Base-by-base conservation (phyloP, 345 rosid genomes). In the Murraya paniculata region DNA sequence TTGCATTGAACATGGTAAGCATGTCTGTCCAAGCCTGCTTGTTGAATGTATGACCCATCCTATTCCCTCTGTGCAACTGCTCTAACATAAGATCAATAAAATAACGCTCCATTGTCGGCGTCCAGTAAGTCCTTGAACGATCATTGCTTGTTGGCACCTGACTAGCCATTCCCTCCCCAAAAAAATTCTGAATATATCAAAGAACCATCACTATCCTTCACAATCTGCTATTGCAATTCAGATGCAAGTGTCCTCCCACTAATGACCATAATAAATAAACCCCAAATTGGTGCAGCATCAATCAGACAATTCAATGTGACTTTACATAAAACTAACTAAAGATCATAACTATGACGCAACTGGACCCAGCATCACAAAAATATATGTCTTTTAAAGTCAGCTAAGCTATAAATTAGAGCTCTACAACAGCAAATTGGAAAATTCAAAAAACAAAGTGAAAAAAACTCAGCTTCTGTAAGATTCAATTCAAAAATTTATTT, bases 11-110 rank as follows among this genome's bases (percentile, higher is more conserved):
- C 50, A 85, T 76, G 1, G 64, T 22, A 2, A 90, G 88, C 98
- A 94, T 94, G 69, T 91, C 92, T 25, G 74, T 87, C 98, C 98
- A 94, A 0, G 98, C 98, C 72, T 88, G 94, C 80, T 92, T 94
- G 81, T 74, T 92, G 86, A 91, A 94, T 53, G 97, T 94, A 85
- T 94, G 94, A 8, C 97, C 95, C 24, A 85, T 81, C 84, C 93
- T 84, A 71, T 88, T 91, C 36, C 97, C 98, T 81, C 90, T 90
- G 69, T 90, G 90, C 85, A 90, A 77, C 11, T 94, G 98, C 75
- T 92, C 98, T 70, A 94, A 70, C 95, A 92, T 92, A 57, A 94
- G 97, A 79, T 94, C 94, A 61, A 94, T 85, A 76, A 94, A 94
- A 86, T 87, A 94, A 0, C 94, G 91, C 81, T 94, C 97, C 98